Conservation (phyloP, 176 grass and related monocot species). For the Bothriochloa decipiens region DNA sequence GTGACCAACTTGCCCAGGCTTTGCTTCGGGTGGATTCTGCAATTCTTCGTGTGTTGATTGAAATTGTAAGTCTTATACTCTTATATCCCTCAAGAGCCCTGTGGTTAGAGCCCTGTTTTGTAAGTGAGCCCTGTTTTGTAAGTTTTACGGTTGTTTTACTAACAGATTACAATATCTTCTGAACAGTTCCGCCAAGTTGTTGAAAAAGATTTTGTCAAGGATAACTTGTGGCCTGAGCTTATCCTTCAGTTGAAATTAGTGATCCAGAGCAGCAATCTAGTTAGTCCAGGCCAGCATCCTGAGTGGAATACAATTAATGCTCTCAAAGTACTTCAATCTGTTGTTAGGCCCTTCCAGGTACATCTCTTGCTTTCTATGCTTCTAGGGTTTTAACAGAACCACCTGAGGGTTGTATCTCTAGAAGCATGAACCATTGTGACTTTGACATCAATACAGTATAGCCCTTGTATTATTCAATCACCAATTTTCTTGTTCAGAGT, state of each 20-base stretch:
- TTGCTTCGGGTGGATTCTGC: slow-evolving; percentile 64
- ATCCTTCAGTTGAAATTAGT: slow-evolving; percentile 70
- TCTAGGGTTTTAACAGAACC: slow-evolving; percentile 3
- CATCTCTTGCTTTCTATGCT: neutral
- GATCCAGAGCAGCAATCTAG: slow-evolving; percentile 68
- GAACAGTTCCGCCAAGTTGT: slow-evolving; percentile 63
- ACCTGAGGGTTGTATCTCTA: neutral
- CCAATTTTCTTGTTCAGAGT: slow-evolving; percentile 23
- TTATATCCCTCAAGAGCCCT: neutral
- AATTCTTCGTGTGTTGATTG: slow-evolving; percentile 74
- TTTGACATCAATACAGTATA: neutral
- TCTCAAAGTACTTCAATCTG: slow-evolving; percentile 68
- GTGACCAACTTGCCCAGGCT: slow-evolving; percentile 56
- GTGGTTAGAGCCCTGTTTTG: neutral
- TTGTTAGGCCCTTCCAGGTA: slow-evolving; percentile 86
- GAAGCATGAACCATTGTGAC: slow-evolving; percentile 7
- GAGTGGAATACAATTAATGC: slow-evolving; percentile 87
- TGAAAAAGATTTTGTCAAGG: slow-evolving; percentile 77
- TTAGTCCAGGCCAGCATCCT: slow-evolving; percentile 56
- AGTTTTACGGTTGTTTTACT: neutral
- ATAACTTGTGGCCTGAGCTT: slow-evolving; percentile 85
- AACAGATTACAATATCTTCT: slow-evolving; percentile 17
- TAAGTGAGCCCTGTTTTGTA: neutral
- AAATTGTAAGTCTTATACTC: slow-evolving; percentile 60
- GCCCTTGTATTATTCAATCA: neutral